Evolutionary conservation across 257 asterid genomes (phyloP).

Genomic region (Solanum raphanifolium): DNA sequence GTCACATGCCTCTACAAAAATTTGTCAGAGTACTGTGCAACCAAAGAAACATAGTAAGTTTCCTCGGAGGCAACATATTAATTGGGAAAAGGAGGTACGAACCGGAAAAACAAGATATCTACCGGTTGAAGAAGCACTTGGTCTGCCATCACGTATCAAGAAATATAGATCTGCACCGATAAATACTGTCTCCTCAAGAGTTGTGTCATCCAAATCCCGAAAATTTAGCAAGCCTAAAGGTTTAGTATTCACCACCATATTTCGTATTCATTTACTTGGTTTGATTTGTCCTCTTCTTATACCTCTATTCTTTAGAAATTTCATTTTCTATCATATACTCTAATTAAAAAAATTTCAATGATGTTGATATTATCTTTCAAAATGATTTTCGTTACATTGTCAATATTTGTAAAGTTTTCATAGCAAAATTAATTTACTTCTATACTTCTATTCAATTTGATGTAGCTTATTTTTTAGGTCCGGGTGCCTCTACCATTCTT

Average conservation of each 20-base stretch:
- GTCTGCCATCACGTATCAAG: constrained; percentile 27
- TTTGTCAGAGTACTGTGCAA: neutral
- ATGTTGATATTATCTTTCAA: neutral
- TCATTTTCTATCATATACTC: neutral
- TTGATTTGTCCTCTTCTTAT: neutral
- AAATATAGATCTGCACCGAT: neutral
- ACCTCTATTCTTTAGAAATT: neutral
- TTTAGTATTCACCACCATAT: neutral
- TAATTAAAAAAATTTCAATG: neutral
- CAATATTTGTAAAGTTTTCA: neutral
- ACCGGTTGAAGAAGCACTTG: constrained; percentile 33
- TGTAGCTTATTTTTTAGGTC: constrained; percentile 19
- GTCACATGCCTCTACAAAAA: neutral
- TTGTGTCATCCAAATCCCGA: constrained; percentile 1
- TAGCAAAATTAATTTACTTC: neutral
- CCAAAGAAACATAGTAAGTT: neutral
- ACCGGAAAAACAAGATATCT: constrained; percentile 42
- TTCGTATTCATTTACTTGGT: neutral
- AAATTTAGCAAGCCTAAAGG: neutral
- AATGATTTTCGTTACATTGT: neutral
- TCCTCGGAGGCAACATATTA: neutral
- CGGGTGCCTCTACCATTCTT: neutral
- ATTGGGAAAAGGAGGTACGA: constrained; percentile 32
- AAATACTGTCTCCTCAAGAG: neutral
- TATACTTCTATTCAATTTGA: neutral